Evolutionary conservation across 1,139 yeast genomes (phyloP).

Genomic region (Debaryomyces sp.): DNA sequence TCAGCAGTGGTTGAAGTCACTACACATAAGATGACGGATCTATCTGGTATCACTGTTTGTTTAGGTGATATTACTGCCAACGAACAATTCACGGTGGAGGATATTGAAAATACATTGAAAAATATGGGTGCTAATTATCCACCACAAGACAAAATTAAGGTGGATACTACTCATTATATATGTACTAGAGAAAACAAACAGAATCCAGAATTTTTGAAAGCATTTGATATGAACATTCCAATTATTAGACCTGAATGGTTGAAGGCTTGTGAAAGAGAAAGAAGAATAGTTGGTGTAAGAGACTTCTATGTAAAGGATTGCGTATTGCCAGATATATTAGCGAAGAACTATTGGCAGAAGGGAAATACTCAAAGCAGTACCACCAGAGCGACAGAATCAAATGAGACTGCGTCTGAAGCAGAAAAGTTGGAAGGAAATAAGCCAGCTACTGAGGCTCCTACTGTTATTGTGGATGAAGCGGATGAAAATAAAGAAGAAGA

Average conservation of each 20-base stretch:
- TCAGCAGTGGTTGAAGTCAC: conserved; percentile 71
- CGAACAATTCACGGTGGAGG: conserved; percentile 60
- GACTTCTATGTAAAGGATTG: conserved; percentile 68
- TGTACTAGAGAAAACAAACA: conserved; percentile 68
- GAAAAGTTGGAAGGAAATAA: conserved; percentile 8
- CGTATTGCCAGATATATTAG: conserved; percentile 49
- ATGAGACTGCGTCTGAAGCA: neutral
- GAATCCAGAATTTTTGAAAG: conserved; percentile 69
- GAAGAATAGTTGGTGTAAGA: conserved; percentile 90
- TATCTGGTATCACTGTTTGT: conserved; percentile 91
- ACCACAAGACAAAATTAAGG: conserved; percentile 68
- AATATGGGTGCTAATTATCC: conserved; percentile 83
- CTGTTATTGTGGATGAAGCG: conserved; percentile 5
- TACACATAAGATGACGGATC: conserved; percentile 96
- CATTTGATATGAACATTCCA: conserved; percentile 87
- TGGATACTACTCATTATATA: conserved; percentile 93
- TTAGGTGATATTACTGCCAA: conserved; percentile 74
- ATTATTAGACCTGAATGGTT: conserved; percentile 97
- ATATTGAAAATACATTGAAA: conserved; percentile 62
- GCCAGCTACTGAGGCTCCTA: conserved; percentile 1
- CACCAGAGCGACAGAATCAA: conserved; percentile 5
- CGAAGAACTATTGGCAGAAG: conserved; percentile 45
- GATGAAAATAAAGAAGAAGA: conserved; percentile 12
- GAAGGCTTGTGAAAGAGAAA: conserved; percentile 88
- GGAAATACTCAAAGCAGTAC: neutral